Conservation (phyloP, 208 protist species). For the Crithidia bombi region DNA sequence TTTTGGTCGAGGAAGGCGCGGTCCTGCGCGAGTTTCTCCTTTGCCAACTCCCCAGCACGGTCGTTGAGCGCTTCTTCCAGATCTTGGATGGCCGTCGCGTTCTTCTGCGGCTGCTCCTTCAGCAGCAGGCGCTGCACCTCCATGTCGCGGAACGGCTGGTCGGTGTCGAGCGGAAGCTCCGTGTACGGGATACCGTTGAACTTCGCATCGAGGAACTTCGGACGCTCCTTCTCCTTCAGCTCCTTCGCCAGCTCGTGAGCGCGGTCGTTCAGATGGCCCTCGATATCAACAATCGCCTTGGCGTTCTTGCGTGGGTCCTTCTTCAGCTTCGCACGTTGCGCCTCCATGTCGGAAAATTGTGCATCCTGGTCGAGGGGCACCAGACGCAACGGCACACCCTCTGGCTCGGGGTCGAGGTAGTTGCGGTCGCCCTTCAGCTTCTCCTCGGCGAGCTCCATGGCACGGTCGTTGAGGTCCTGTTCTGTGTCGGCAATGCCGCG, state of each 20-base stretch:
- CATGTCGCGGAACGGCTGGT: conserved; percentile 66
- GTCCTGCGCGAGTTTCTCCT: conserved; percentile 55
- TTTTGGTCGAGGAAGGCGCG: conserved; percentile 67
- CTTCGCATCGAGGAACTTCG: conserved; percentile 59
- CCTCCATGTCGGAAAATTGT: conserved; percentile 56
- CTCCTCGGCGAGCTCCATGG: conserved; percentile 58
- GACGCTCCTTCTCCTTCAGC: conserved; percentile 63
- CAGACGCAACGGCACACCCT: conserved; percentile 63
- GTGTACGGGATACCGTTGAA: conserved; percentile 55
- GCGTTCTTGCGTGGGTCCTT: conserved; percentile 53
- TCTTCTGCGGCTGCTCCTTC: conserved; percentile 47
- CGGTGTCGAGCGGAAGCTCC: conserved; percentile 60
- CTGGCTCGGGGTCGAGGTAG: conserved; percentile 67
- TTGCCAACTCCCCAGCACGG: conserved; percentile 64
- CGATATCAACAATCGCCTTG: conserved; percentile 56
- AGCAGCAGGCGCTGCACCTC: conserved; percentile 62
- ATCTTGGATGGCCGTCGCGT: conserved; percentile 56
- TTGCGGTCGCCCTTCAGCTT: conserved; percentile 56
- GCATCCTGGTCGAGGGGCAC: conserved; percentile 57
- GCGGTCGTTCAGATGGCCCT: conserved; percentile 64
- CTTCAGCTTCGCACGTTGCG: conserved; percentile 58
- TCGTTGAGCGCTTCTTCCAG: conserved; percentile 77
- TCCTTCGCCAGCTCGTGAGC: conserved; percentile 56
- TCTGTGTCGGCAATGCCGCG: conserved; percentile 60
- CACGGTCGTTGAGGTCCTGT: conserved; percentile 61